A percentile compares a stretch with the other conserved stretches of the same genome.
Conservation (phyloP, 306 rosid species). For the Quercus ilex region DNA sequence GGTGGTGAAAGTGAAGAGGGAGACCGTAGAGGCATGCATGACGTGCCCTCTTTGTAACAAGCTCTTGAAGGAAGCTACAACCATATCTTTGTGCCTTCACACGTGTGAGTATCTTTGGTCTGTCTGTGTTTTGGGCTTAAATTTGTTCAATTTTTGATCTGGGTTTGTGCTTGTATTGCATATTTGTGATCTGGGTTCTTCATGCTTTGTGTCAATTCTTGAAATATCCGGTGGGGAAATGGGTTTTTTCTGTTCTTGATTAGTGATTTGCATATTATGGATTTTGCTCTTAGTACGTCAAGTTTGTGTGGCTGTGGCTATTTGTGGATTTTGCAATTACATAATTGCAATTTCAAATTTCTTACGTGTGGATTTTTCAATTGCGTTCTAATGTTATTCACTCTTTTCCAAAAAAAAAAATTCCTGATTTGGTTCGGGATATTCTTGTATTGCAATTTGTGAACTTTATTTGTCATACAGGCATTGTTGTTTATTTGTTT, state of each 20-base stretch:
- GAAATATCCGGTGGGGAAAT: not conserved
- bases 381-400: not conserved
- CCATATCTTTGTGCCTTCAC: constrained; percentile 93
- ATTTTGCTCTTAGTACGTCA: not conserved
- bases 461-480: not conserved
- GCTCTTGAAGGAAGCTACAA: constrained; percentile 78
- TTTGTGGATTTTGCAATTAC: not conserved
- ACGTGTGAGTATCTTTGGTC: constrained; percentile 53
- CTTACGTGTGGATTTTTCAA: not conserved
- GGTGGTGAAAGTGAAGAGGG: constrained; percentile 66
- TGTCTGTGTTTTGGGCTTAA: not conserved
- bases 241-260: constrained; percentile 1
- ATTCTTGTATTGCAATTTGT: not conserved
- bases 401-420: not conserved
- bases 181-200: constrained; percentile 10
- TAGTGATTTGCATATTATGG: constrained; percentile 13
- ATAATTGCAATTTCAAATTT: not conserved
- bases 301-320: not conserved
- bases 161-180: constrained; percentile 12
- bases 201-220: not conserved
- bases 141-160: constrained; percentile 24
- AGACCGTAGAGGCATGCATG: constrained; percentile 76
- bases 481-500: not conserved
- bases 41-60: constrained; percentile 90
- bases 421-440: not conserved